Evolutionary conservation across 2,329 filamentous ascomycete species (phyloP), one percentile per base, ranked within the genome.

Genomic region (Colletotrichum simmondsii): DNA sequence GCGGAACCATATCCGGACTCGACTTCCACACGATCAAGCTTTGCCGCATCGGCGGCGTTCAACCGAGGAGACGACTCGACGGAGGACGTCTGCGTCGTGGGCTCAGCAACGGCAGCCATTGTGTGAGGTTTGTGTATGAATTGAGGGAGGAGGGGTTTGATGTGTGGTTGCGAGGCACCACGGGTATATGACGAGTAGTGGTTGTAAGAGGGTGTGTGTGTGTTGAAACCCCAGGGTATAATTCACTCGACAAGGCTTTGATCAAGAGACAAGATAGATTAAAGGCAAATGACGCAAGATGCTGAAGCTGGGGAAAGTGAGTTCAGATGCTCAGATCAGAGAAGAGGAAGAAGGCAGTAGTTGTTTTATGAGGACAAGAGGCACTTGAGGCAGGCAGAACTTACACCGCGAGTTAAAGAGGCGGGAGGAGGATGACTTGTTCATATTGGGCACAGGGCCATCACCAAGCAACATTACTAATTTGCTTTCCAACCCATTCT

Each of bases 1-100:
- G 80, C 81, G 16, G 87, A 92, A 79, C 91, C 94, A 86, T 98
- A 98, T 75, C 96, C 96, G 46, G 96, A 98, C 84, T 97, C 95
- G 74, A 88, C 82, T 54, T 88, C 87, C 46, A 82, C 80, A 72
- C 83, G 79, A 46, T 82, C 82, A 72, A 84, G 78, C 77, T 85
- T 88, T 71, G 81, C 81, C 75, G 83, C 81, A 72, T 81, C 74
- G 71, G 83, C 80, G 58, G 79, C 75, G 35, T 78, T 76, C 22
- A 81, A 74, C 54, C 78, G 79, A 28, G 83, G 84, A 75, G 83
- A 84, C 11, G 80, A 79, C 68, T 82, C 78, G 73, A 81, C 80
- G n/a, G 85, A 85, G 35, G 83, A 84, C 49, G 81, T 78, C 74
- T 83, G 79, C 54, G 80, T 80, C 73, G 75, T 62, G 16, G 70